Evolutionary conservation across 768 basidiomycete species (phyloP).

Genomic region (Harrya chromipes): DNA sequence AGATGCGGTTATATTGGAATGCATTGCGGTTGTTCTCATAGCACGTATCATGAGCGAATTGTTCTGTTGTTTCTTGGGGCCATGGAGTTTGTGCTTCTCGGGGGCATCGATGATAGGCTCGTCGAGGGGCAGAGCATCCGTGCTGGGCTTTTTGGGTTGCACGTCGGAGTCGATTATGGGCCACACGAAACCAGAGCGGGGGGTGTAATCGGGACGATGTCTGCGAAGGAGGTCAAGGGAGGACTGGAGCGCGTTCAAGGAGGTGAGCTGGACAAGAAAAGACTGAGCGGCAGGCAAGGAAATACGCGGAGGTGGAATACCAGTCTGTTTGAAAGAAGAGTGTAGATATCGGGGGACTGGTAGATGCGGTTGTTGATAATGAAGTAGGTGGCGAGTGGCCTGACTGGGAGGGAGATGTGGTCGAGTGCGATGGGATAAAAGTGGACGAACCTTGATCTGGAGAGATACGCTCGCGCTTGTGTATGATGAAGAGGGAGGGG

Average conservation of each 20-base stretch:
- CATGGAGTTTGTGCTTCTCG: conserved; percentile 26
- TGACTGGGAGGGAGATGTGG: conserved; percentile 43
- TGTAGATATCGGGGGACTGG: conserved; percentile 82
- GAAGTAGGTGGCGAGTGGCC: conserved; percentile 79
- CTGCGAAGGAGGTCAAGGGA: conserved; percentile 72
- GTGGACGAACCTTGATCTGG: conserved; percentile 70
- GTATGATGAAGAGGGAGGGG: conserved; percentile 83
- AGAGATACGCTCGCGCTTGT: conserved; percentile 81
- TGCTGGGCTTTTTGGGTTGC: conserved; percentile 37
- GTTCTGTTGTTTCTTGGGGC: conserved; percentile 61
- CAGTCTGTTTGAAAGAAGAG: conserved; percentile 78
- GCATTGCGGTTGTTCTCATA: conserved; percentile 74
- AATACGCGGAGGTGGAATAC: conserved; percentile 41
- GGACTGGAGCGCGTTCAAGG: conserved; percentile 67
- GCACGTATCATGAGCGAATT: conserved; percentile 68
- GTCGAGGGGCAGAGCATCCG: conserved; percentile 27
- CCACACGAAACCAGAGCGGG: conserved; percentile 82
- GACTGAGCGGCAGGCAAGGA: neutral
- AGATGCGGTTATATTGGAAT: conserved; percentile 55
- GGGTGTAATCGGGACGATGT: conserved; percentile 79
- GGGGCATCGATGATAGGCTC: conserved; percentile 16
- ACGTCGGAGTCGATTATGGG: conserved; percentile 62
- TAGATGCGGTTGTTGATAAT: conserved; percentile 88
- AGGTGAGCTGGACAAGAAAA: conserved; percentile 49
- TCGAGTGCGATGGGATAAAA: neutral